Percentiles rank a stretch among this genome's conserved stretches.
phyloP scores from a whole-genome alignment of 495 filamentous ascomycete species.

The Aspergillus saccharolyticus region DNA sequence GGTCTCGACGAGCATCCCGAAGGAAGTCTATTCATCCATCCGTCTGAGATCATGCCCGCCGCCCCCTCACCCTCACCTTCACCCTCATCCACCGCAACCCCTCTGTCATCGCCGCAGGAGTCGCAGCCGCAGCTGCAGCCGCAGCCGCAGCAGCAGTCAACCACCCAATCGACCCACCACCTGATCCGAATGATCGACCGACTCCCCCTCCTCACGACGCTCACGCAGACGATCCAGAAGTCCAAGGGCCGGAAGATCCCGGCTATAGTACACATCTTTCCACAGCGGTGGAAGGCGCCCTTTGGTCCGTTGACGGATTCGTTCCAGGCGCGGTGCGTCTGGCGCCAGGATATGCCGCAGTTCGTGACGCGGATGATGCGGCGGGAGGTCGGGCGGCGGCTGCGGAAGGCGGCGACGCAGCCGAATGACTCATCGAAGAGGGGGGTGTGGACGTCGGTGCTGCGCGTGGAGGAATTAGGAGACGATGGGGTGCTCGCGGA shows the following conservation, averaged over 20 bases:
- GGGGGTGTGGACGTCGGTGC: constrained; percentile 29
- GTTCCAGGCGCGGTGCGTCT: constrained; percentile 39
- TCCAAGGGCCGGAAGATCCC: constrained; percentile 14
- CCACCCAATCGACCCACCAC: constrained; percentile 5
- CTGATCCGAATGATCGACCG: constrained; percentile 30
- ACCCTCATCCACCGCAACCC: neutral
- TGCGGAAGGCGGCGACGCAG: constrained; percentile 21
- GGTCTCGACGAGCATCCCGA: constrained; percentile 52
- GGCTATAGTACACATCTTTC: constrained; percentile 23
- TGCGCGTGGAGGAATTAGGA: constrained; percentile 21
- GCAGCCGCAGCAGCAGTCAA: neutral
- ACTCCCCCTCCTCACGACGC: constrained; percentile 20
- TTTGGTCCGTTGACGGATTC: constrained; percentile 22
- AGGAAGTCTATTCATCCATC: neutral
- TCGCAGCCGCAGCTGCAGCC: neutral
- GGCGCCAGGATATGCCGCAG: constrained; percentile 65
- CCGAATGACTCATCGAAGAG: constrained; percentile 19
- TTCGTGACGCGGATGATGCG: constrained; percentile 53
- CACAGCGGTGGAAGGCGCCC: constrained; percentile 36
- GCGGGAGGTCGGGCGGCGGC: constrained; percentile 35
- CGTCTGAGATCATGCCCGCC: neutral
- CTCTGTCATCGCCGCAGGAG: neutral
- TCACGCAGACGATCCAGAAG: constrained; percentile 10
- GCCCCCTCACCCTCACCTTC: neutral
- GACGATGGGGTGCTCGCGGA: constrained; percentile 18